Conservation (phyloP, 2,329 filamentous ascomycete species). For the Microsporum ferrugineum region DNA sequence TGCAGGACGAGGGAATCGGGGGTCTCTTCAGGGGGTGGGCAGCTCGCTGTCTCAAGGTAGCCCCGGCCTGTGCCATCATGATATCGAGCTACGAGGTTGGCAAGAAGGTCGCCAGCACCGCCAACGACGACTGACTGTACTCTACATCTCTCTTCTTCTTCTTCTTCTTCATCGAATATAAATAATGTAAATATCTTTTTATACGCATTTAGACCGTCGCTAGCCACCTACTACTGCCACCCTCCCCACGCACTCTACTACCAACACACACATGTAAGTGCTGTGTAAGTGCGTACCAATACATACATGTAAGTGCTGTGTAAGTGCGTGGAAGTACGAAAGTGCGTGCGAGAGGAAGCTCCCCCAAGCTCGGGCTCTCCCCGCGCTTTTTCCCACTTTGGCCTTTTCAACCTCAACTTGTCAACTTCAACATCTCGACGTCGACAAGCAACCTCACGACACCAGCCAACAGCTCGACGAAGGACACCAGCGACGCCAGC, state of each 20-base stretch:
- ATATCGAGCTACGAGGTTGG: constrained; percentile 96
- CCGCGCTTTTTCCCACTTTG: background rate
- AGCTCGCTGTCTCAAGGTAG: constrained; percentile 83
- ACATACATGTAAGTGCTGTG: background rate
- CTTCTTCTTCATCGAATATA: background rate
- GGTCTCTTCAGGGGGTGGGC: constrained; percentile 89
- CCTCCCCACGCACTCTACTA: background rate
- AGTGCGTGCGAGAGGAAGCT: background rate
- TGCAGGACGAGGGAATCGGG: constrained; percentile 64
- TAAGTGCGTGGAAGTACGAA: background rate
- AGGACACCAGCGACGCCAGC: background rate
- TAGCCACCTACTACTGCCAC: background rate
- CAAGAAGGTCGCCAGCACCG: constrained; percentile 69
- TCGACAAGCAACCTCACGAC: background rate
- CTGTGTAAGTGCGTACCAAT: background rate
- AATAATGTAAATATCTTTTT: background rate
- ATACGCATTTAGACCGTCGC: background rate
- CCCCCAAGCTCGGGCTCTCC: background rate
- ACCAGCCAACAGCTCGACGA: background rate
- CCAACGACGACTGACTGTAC: constrained; percentile 49
- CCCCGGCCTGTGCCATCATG: constrained; percentile 96
- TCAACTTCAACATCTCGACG: background rate
- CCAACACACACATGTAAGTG: background rate
- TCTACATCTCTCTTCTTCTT: background rate
- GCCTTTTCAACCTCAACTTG: constrained; percentile 1